Conservation (phyloP, 345 rosid species). For the Aquilaria malaccensis region DNA sequence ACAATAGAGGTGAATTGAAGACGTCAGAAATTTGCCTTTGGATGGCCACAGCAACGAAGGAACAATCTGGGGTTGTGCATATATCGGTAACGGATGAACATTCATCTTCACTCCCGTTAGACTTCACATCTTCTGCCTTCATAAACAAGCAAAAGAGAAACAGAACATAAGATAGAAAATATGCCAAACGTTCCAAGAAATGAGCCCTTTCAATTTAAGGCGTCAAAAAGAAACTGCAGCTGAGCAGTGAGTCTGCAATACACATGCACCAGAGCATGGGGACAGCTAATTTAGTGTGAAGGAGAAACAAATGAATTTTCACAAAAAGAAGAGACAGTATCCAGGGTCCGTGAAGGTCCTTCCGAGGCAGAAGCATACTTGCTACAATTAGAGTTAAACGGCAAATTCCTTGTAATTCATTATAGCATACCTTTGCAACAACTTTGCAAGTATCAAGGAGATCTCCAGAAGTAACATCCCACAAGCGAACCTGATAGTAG, state of each 20-base stretch:
- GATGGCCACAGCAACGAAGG: constrained; percentile 60
- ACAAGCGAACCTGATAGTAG: constrained; percentile 64
- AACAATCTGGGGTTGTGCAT: constrained; percentile 40
- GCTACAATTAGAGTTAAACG: too few species aligned
- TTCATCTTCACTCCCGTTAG: constrained; percentile 35
- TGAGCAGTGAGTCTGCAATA: constrained; percentile 4
- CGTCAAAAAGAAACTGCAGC: not conserved
- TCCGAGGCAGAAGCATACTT: too few species aligned
- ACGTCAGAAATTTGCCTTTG: constrained; percentile 47
- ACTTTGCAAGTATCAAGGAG: constrained; percentile 83
- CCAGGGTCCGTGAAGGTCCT: too few species aligned
- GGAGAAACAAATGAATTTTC: too few species aligned
- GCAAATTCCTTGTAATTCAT: too few species aligned
- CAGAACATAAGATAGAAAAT: not conserved
- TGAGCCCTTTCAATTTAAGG: not conserved
- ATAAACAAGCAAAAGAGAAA: constrained; percentile 24
- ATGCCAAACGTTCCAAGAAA: not conserved
- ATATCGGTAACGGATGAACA: constrained; percentile 52
- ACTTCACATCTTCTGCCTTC: constrained; percentile 49
- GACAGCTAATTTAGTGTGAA: too few species aligned
- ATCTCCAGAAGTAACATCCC: constrained; percentile 78
- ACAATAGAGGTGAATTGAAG: not conserved
- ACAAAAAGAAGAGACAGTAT: too few species aligned
- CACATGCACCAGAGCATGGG: not conserved
- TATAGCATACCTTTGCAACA: constrained; percentile 45